These are phyloP conservation scores for Calonectria multiphialidica DNA, from an alignment of 2,329 filamentous ascomycete genomes.

Conservation along the genomic window DNA sequence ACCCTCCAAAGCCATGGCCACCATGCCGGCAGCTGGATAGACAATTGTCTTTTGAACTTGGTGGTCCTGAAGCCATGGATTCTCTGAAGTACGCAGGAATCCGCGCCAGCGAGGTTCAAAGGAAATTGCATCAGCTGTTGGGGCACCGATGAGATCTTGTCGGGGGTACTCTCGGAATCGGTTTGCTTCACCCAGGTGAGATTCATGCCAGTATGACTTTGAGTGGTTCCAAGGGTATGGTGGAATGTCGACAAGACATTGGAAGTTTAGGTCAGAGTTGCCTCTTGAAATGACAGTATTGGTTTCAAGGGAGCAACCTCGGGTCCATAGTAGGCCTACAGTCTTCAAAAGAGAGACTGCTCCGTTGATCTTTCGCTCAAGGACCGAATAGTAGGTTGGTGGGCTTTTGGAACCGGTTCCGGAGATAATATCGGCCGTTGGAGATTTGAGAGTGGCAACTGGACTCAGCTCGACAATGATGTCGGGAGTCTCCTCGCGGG, in stretches of 20 bases:
- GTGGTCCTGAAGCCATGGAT: slow-evolving; percentile 66
- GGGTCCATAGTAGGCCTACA: slow-evolving; percentile 53
- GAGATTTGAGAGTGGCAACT: slow-evolving; percentile 49
- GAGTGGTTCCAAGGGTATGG: slow-evolving; percentile 68
- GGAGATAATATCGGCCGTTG: slow-evolving; percentile 51
- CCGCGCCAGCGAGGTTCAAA: slow-evolving; percentile 63
- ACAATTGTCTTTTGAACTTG: slow-evolving; percentile 62
- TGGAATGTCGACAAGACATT: slow-evolving; percentile 60
- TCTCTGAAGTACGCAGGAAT: slow-evolving; percentile 61
- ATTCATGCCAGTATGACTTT: slow-evolving; percentile 66
- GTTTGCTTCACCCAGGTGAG: slow-evolving; percentile 56
- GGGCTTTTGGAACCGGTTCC: slow-evolving; percentile 14
- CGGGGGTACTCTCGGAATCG: slow-evolving; percentile 59
- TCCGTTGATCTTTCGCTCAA: slow-evolving; percentile 43
- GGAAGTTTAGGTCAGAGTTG: slow-evolving; percentile 28
- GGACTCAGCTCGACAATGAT: slow-evolving; percentile 58
- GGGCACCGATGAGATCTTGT: slow-evolving; percentile 64
- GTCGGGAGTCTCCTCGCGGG: slow-evolving; percentile 45
- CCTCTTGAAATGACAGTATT: slow-evolving; percentile 41
- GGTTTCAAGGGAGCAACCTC: slow-evolving; percentile 49
- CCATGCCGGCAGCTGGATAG: slow-evolving; percentile 64
- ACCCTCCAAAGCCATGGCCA: slow-evolving; percentile 62
- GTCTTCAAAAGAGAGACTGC: slow-evolving; percentile 44
- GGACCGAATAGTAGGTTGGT: slow-evolving; percentile 41
- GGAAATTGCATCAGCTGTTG: slow-evolving; percentile 56